Evolutionary conservation across 2,329 filamentous ascomycete genomes (phyloP), one percentile per base, ranked within the genome.

Genomic region (Scedosporium dehoogii): DNA sequence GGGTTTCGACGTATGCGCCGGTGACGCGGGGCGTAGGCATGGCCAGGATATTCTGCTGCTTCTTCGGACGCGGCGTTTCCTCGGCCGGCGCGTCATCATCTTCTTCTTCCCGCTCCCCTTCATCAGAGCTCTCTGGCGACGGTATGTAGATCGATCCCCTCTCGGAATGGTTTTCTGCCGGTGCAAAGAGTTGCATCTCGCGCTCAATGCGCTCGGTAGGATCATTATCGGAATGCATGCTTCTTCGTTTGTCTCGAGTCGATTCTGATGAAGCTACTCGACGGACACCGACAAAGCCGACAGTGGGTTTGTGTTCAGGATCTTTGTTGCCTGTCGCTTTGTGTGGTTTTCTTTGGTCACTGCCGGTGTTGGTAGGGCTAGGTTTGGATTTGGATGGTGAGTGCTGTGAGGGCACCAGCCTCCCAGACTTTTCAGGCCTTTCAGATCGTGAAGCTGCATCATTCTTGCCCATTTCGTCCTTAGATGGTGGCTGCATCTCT

Each of bases 61-160:
- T 81, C 14, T 63, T 63, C 2, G 79, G 71, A 55, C 75, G 75
- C 4, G 82, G 83, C 1, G 83, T 85, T 61, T 76, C 76, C 5
- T 80, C 77, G 3, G 63, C 1, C 10, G 33, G 33, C 88, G 86
- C 63, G 87, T 89, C 79, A 81, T 86, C 18, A 76, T 88, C 56
- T 67, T 84, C 3, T 68, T 88, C 12, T 79, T 83, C 33, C 81
- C 88, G 65, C 66, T 88, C 6, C 82, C 80, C 27, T 85, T 88
- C 66, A 70, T 81, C 2, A 71, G 66, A 63, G 29, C 60, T 55
- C 18, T 16, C 61, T 1, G 73, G 72, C 0, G 83, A 85, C 2
- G 78, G 75, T 3, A 79, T 81, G 44, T 79, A 77, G 18, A 79
- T 72, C 3, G 82, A 85, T 1, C 81, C 81, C 53, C 74, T 77